These are phyloP conservation scores for Aspergillus candidus DNA, from an alignment of 2,329 filamentous ascomycete species.

Conservation along the genomic window DNA sequence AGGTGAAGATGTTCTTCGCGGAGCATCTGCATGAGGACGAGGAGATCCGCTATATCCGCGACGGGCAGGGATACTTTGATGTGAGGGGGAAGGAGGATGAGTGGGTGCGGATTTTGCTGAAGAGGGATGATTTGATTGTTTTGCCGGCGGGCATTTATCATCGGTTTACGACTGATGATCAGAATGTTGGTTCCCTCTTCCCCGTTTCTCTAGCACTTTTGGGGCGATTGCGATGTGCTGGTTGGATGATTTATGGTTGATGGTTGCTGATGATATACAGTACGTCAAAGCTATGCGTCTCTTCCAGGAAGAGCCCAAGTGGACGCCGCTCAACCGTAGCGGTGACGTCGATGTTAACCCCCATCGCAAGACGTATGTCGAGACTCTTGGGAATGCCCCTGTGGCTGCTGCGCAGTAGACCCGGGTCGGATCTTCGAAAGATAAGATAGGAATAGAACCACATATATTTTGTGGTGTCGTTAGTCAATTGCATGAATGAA, in stretches of 20 bases:
- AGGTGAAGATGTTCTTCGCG: slow-evolving; percentile 87
- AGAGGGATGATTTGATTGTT: slow-evolving; percentile 86
- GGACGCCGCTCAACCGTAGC: slow-evolving; percentile 84
- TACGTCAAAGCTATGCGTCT: slow-evolving; percentile 93
- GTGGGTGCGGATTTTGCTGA: slow-evolving; percentile 81
- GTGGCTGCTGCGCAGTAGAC: slow-evolving; percentile 24
- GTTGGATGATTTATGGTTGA: neutral
- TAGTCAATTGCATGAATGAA: neutral
- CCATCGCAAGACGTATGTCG: slow-evolving; percentile 72
- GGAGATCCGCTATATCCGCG: slow-evolving; percentile 91
- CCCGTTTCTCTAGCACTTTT: neutral
- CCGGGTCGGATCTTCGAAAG: too few relatives aligned
- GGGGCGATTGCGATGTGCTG: too few relatives aligned
- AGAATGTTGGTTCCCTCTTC: slow-evolving; percentile 63
- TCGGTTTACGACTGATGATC: slow-evolving; percentile 87
- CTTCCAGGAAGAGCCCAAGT: slow-evolving; percentile 98
- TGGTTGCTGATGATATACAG: slow-evolving; percentile 43
- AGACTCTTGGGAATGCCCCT: slow-evolving; percentile 22
- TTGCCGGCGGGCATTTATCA: slow-evolving; percentile 94
- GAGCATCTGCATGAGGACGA: slow-evolving; percentile 98
- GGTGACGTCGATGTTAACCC: slow-evolving; percentile 71
- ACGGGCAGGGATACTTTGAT: slow-evolving; percentile 87
- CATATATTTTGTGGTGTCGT: neutral
- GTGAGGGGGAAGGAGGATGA: slow-evolving; percentile 74
- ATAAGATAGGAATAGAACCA: neutral